Percentiles rank a stretch among this genome's conserved stretches.
Conservation (phyloP, 768 basidiomycete species). For the Mycena kentingensis region DNA sequence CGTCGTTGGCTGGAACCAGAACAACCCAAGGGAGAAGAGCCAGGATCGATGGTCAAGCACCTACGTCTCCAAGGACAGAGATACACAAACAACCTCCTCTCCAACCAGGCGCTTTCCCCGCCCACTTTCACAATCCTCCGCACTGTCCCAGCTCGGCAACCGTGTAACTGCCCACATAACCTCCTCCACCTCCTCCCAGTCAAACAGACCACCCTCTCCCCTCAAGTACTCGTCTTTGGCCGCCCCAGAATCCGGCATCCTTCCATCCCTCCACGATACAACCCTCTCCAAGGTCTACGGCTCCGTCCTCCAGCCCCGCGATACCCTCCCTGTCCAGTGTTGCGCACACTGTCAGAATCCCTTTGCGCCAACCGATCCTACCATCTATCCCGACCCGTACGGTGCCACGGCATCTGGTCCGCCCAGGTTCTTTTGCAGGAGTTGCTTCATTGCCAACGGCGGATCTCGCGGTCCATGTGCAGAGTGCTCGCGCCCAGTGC, state of each 20-base stretch:
- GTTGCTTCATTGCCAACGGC: conserved; percentile 71
- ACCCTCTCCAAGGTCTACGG: conserved; percentile 84
- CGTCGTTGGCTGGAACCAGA: conserved; percentile 65
- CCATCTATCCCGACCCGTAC: conserved; percentile 79
- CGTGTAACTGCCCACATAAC: conserved; percentile 62
- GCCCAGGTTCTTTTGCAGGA: conserved; percentile 70
- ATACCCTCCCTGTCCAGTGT: conserved; percentile 66
- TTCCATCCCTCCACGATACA: conserved; percentile 55
- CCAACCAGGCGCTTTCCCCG: conserved; percentile 53
- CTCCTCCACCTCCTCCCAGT: conserved; percentile 44
- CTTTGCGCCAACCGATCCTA: conserved; percentile 75
- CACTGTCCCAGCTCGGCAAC: conserved; percentile 39
- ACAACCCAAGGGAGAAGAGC: conserved; percentile 39
- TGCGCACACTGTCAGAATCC: conserved; percentile 64
- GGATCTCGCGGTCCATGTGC: conserved; percentile 78
- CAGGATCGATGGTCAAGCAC: conserved; percentile 82
- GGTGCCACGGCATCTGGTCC: conserved; percentile 30
- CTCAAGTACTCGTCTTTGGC: conserved; percentile 53
- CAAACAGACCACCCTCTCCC: conserved; percentile 54
- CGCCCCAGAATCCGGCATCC: conserved; percentile 59
- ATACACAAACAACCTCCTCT: conserved; percentile 31
- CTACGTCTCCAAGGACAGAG: conserved; percentile 60
- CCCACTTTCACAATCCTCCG: conserved; percentile 38
- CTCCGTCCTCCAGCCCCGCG: conserved; percentile 78
- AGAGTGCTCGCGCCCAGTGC: conserved; percentile 67